Percentiles rank a stretch among this genome's conserved stretches.
These are phyloP conservation scores for Diddensiella transvaalensis DNA, from an alignment of 805 yeast genomes.

Conservation along the genomic window DNA sequence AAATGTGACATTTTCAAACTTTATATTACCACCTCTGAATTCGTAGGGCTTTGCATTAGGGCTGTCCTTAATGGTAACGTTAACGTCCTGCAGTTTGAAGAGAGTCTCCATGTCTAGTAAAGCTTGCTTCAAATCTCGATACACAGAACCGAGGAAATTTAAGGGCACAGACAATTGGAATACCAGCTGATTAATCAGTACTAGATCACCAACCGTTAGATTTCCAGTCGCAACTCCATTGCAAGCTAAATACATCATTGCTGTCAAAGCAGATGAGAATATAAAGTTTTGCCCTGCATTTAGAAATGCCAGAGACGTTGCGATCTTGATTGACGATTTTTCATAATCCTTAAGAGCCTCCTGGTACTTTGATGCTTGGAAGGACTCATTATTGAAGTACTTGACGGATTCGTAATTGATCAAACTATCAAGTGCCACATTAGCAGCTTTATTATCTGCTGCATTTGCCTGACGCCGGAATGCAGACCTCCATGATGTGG, in stretches of 20 bases:
- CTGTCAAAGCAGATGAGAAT: conserved; percentile 84
- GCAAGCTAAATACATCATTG: conserved; percentile 98
- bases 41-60: conserved; percentile 60
- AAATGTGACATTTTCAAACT: conserved; percentile 86
- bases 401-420: conserved; percentile 94
- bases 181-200: conserved; percentile 89
- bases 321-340: conserved; percentile 62
- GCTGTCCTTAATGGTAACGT: conserved; percentile 59
- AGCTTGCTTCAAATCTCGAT: conserved; percentile 90
- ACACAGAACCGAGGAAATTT: conserved; percentile 92
- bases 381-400: conserved; percentile 85
- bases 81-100: conserved; percentile 76
- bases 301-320: conserved; percentile 69
- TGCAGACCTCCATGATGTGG: conserved; percentile 95
- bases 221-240: conserved; percentile 82
- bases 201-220: conserved; percentile 91
- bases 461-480: conserved; percentile 85
- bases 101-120: conserved; percentile 93
- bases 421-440: conserved; percentile 88
- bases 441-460: conserved; percentile 95
- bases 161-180: conserved; percentile 94
- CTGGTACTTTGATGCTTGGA: conserved; percentile 78
- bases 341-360: conserved; percentile 69
- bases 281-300: conserved; percentile 77
- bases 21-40: conserved; percentile 70